Conservation (phyloP, 345 rosid genomes). For the Salix suchowensis region DNA sequence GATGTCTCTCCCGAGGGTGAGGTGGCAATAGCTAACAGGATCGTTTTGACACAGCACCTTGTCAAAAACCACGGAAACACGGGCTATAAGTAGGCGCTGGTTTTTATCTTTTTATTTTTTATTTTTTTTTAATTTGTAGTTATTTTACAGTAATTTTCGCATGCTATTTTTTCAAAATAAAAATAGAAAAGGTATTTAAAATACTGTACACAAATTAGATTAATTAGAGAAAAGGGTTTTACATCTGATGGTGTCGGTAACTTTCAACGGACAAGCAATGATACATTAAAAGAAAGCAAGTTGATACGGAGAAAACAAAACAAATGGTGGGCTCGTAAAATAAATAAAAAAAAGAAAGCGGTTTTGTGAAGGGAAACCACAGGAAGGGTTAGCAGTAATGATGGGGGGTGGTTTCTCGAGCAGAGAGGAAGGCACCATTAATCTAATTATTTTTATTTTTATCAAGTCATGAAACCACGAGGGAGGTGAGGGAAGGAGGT, state of each 20-base stretch:
- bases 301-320: no score
- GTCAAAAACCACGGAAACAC: slow-evolving; percentile 13
- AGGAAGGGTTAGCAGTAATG: slow-evolving; percentile 25
- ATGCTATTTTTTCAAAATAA: no score
- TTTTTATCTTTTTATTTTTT: no score
- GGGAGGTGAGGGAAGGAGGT: slow-evolving; percentile 5
- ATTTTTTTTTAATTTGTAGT: no score
- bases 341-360: slow-evolving; percentile 16
- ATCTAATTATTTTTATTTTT: neutral
- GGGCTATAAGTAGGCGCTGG: neutral
- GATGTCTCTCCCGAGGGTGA: no score
- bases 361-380: slow-evolving; percentile 39
- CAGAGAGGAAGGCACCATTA: neutral
- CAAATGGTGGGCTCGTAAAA: neutral
- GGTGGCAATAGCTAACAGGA: no score
- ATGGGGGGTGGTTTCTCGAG: slow-evolving; percentile 4
- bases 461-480: neutral
- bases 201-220: neutral
- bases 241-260: neutral
- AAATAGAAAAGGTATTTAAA: neutral
- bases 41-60: neutral
- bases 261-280: no score
- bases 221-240: neutral
- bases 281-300: no score
- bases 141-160: no score